These are phyloP conservation scores for Tausonia pullulans DNA, from an alignment of 1,284 basidiomycete genomes.

Conservation along the genomic window DNA sequence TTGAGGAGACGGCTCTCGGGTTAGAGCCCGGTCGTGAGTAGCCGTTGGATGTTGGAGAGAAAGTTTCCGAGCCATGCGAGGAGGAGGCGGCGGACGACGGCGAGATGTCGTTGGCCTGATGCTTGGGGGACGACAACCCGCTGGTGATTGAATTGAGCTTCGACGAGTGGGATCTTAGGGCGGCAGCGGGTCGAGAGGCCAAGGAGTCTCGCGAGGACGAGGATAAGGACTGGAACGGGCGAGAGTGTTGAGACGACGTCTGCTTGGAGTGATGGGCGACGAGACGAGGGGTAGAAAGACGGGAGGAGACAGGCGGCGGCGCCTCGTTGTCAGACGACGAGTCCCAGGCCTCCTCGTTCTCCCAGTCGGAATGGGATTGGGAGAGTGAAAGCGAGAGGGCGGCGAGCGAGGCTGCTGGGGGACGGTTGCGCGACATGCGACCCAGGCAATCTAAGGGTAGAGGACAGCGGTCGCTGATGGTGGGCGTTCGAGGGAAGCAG, in stretches of 20 bases:
- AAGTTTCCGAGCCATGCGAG: no score
- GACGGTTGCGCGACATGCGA: neutral
- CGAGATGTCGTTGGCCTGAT: no score
- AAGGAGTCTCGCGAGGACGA: neutral
- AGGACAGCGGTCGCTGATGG: neutral
- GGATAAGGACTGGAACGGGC: neutral
- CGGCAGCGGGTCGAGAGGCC: neutral
- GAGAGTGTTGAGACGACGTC: neutral
- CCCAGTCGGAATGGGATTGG: neutral
- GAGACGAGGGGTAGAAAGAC: no score
- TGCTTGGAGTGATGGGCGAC: no score
- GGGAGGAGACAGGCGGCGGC: neutral
- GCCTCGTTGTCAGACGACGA: constrained; percentile 6
- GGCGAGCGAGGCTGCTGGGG: constrained; percentile 5
- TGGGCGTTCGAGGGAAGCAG: no score
- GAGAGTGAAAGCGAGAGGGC: constrained; percentile 5
- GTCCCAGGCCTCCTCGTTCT: constrained; percentile 16
- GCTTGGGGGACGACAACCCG: no score
- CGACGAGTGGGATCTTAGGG: no score
- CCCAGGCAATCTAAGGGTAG: neutral
- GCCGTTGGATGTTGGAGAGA: no score
- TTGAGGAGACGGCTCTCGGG: no score
- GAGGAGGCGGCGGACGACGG: no score
- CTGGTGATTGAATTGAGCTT: no score
- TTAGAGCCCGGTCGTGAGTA: no score